These are phyloP conservation scores for Barbatosphaeria neglecta DNA, from an alignment of 495 filamentous ascomycete species.

Conservation along the genomic window DNA sequence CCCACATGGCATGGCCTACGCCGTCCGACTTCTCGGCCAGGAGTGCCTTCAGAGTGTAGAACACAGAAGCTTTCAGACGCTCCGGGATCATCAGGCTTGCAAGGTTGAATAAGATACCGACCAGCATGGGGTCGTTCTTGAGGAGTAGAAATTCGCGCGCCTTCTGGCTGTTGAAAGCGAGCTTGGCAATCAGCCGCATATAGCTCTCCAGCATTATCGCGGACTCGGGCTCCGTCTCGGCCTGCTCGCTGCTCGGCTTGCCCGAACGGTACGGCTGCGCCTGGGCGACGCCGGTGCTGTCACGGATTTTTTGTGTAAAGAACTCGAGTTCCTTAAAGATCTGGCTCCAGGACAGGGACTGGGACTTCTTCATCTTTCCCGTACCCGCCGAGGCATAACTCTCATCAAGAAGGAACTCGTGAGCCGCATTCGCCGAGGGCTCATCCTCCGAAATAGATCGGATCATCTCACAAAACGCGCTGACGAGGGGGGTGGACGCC, in stretches of 20 bases:
- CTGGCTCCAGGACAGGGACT: conserved; percentile 78
- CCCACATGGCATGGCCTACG: conserved; percentile 57
- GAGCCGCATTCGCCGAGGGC: conserved; percentile 66
- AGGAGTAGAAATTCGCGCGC: conserved; percentile 58
- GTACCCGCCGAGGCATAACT: conserved; percentile 50
- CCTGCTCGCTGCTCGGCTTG: conserved; percentile 39
- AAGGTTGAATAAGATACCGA: conserved; percentile 55
- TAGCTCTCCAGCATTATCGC: conserved; percentile 89
- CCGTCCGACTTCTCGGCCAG: conserved; percentile 51
- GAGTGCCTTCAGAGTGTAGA: conserved; percentile 54
- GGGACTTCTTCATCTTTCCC: conserved; percentile 60
- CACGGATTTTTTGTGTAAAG: conserved; percentile 56
- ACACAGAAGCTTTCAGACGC: conserved; percentile 66
- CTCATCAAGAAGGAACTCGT: conserved; percentile 85
- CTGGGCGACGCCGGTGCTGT: conserved; percentile 47
- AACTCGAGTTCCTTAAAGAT: conserved; percentile 82
- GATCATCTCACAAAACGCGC: conserved; percentile 92
- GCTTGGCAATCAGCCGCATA: conserved; percentile 70
- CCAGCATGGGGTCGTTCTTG: conserved; percentile 49
- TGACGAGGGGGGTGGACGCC: conserved; percentile 84
- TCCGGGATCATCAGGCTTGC: conserved; percentile 56
- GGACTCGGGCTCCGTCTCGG: conserved; percentile 73
- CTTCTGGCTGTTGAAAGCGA: conserved; percentile 54
- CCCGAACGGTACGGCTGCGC: conserved; percentile 42
- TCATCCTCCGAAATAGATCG: conserved; percentile 71